Base-by-base conservation (phyloP, 257 asterid genomes). In the Solanum etuberosum region DNA sequence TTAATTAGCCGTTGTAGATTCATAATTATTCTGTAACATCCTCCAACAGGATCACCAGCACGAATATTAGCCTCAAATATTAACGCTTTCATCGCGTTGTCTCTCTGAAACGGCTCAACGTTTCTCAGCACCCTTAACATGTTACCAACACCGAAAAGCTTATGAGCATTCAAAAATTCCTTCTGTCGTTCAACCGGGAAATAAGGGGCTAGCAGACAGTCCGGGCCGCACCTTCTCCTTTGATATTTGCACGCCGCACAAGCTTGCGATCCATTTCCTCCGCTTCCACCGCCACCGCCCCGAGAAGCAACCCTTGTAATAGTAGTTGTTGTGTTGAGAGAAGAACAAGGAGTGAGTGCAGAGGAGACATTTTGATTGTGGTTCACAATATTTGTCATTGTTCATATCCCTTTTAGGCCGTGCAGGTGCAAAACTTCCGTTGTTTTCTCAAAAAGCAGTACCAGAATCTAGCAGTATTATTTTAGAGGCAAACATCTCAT, bases 231-330 rank as follows among this genome's bases (percentile, higher is more conserved):
- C 83, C 77, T 90, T 25, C 93, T 83, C 3, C 97, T 92, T 35
- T 89, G 94, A 84, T 91, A 88, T 81, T 91, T 93, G 92, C 97
- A 93, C 20, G 91, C 94, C 4, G 97, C 94, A 87, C 97, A 92
- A 1, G 97, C 93, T 35, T 84, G 86, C 9, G 87, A 8, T 11
- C 83, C 87, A 61, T 38, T 81, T 34, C 46, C 32, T 9, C 87
- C 54, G 1, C 65, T 21, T 37, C 31, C 59, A n/a, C 61, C 10
- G 51, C 80, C 5, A n/a, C 31, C 4, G 7, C 61, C 61, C 13
- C 37, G 5, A 3, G 15, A 43, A 77, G 37, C 37, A 42, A 76
- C 59, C 5, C 83, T 38, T 74, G 82, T 23, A 5, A 15, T 37
- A 31, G 76, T 29, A 67, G 57, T 74, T 35, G 83, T 74, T 74